Evolutionary conservation across 140 eudicot genomes (phyloP), one percentile per base, ranked within the genome.

Genomic region (Ambrosia hybrid): DNA sequence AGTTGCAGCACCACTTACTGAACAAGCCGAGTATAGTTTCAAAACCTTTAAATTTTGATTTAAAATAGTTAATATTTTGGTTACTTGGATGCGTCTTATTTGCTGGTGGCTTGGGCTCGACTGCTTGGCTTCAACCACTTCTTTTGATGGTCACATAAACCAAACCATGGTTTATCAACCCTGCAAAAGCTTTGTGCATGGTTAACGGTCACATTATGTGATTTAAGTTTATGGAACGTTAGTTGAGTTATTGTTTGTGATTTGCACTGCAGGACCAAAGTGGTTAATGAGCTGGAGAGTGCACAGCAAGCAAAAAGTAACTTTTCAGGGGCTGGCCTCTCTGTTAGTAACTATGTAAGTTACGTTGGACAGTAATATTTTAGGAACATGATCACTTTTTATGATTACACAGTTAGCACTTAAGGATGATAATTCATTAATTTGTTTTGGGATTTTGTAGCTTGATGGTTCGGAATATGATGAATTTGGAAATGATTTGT

Each of bases 401-500:
- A 5, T 13, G 13, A 37, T n/a, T n/a, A 37, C 68, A 36, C 21
- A 38, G 38, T 63, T 14, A 63, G 51, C 48, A 34, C n/a, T 38
- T 58, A 34, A 10, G 53, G 64, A 33, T 38, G 7, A 43, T 37
- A 67, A 76, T 41, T 30, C 15, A 13, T 8, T 13, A 15, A 0
- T 63, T 67, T 65, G 45, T 71, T 41, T 41, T 73, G 61, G 57
- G 13, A 14, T 55, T 78, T 81, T 82, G 90, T 77, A 91, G 97
- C 82, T 68, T 81, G 96, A 91, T 45, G 92, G 88, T 75, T 74
- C 87, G 38, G 99, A 90, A 36, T 90, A 92, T 84, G 99, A 94
- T 85, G 97, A 88, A 79, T 94, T 94, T 76, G 99, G 99, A 36
- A 87, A 88, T 80, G 99, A 94, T 72, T 65, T 94, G 52, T 94